Base-by-base conservation (phyloP, 192 early-diverging fungal species). In the Rhizophagus clarus region DNA sequence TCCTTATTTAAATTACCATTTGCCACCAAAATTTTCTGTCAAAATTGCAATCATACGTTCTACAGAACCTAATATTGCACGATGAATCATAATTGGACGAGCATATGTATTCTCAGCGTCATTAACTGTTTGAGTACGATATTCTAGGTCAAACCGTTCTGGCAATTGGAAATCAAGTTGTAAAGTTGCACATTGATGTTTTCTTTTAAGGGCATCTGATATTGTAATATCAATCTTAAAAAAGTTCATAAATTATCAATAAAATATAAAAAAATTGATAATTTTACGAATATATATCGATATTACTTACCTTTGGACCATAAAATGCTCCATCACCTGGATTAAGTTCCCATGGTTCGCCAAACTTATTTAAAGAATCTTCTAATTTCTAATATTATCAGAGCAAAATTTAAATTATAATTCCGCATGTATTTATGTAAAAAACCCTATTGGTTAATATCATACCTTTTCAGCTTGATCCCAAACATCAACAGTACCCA, bases 121-220 rank as follows among this genome's bases (percentile, higher is more conserved):
- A 80, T 87, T 84, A 64, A 84, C 75, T 77, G 88, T 87, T 40
- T 91, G 90, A 47, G 92, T 92, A 68, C 94, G 95, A 90, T 93
- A 97, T 82, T 96, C 90, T 80, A 99, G 93, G 47, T 94, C 85
- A 89, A 99, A 99, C 12, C 96, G 94, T 82, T 95, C 89, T 11
- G 98, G 98, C 56, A 99, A 90, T 84, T 98, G 96, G 94, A 97
- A 99, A 86, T 98, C 97, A 49, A 99, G 91, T 85, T 98, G 97
- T 79, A 98, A 94, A 26, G 98, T 99, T 47, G 98, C 98, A 84
- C 98, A 99, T 87, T 98, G 98, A 82, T 94, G 93, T 49, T 89
- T 90, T 56, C 98, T 94, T 80, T 91, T 88, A 72, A 99, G 90
- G 15, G 97, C 97, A 85, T 99, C 98, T 15, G 92, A 88, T 82